phyloP scores from a whole-genome alignment of 2,329 filamentous ascomycete genomes.

The Lasiodiplodia gonubiensis region DNA sequence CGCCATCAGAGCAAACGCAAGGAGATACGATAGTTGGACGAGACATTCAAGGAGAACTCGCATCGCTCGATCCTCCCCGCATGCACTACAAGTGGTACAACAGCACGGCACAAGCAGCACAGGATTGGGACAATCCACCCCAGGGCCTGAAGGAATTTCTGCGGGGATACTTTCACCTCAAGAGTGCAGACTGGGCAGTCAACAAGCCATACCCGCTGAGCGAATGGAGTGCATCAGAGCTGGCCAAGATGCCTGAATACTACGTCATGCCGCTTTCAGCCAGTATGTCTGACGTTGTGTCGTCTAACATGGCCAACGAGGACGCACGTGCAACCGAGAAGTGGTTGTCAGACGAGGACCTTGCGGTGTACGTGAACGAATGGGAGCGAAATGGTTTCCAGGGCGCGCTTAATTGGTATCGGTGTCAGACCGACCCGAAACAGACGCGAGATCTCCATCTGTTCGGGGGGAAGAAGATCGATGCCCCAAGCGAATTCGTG shows the following conservation, averaged over 20 bases:
- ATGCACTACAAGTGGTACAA: slow-evolving; percentile 77
- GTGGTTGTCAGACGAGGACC: slow-evolving; percentile 65
- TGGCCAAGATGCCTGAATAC: slow-evolving; percentile 68
- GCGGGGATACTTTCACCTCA: slow-evolving; percentile 71
- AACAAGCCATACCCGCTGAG: slow-evolving; percentile 61
- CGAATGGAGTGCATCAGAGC: slow-evolving; percentile 62
- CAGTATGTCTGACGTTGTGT: slow-evolving; percentile 65
- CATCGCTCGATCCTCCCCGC: slow-evolving; percentile 59
- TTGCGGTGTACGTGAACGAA: slow-evolving; percentile 66
- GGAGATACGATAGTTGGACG: slow-evolving; percentile 33
- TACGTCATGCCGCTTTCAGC: slow-evolving; percentile 67
- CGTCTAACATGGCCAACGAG: slow-evolving; percentile 60
- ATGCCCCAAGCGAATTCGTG: slow-evolving; percentile 67
- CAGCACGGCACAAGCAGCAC: slow-evolving; percentile 54
- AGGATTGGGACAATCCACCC: slow-evolving; percentile 54
- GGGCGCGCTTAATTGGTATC: slow-evolving; percentile 71
- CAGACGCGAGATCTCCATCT: slow-evolving; percentile 60
- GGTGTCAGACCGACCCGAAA: slow-evolving; percentile 60
- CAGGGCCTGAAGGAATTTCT: slow-evolving; percentile 66
- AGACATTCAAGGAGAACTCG: slow-evolving; percentile 64
- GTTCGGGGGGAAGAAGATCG: slow-evolving; percentile 66
- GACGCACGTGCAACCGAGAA: slow-evolving; percentile 51
- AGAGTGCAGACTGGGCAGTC: slow-evolving; percentile 65
- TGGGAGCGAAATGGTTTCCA: slow-evolving; percentile 69
- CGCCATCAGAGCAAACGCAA: slow-evolving; percentile 27